Conservation (phyloP, 2,329 filamentous ascomycete genomes). For the Byssochlamys sp. region DNA sequence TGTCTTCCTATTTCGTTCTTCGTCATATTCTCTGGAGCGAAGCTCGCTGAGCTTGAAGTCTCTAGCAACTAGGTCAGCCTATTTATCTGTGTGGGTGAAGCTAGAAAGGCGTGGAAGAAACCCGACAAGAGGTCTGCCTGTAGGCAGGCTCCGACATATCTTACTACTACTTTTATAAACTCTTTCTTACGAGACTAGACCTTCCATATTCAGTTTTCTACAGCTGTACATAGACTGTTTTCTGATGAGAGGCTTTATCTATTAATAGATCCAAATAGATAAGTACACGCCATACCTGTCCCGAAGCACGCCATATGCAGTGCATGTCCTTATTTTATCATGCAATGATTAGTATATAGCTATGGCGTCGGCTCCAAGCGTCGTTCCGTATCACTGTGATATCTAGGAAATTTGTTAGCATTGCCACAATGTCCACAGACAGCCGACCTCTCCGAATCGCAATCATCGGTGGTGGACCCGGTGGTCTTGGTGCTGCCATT, state of each 20-base stretch:
- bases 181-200: background rate
- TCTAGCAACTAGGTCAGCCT: no score
- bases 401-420: background rate
- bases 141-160: background rate
- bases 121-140: no score
- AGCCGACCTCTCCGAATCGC: constrained; percentile 17
- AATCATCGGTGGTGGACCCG: constrained; percentile 33
- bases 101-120: no score
- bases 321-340: background rate
- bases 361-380: background rate
- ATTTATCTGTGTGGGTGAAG: no score
- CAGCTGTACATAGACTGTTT: background rate
- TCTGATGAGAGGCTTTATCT: background rate
- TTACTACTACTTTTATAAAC: background rate
- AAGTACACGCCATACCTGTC: background rate
- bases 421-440: background rate
- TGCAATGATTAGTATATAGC: background rate
- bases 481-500: constrained; percentile 37
- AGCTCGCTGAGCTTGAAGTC: no score
- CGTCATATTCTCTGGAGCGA: background rate
- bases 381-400: background rate
- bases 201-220: background rate
- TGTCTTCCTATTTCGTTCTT: background rate
- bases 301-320: background rate
- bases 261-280: background rate